Evolutionary conservation across 1,284 basidiomycete species (phyloP).

Genomic region (Austroboletus novae-zelandiae): DNA sequence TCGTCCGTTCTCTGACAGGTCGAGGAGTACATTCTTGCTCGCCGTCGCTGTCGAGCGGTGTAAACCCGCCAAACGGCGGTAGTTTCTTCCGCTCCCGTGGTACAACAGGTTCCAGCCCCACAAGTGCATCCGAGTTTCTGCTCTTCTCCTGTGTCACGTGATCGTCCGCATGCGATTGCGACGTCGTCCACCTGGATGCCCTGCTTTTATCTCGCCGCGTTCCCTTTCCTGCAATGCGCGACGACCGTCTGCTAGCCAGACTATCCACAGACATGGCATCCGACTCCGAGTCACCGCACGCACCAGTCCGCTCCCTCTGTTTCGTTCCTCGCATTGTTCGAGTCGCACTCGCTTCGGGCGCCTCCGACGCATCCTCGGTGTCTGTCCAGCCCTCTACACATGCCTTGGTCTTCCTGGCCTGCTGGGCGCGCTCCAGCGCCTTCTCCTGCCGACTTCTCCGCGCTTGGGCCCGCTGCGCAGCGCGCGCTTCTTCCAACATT

Average conservation of each 20-base stretch:
- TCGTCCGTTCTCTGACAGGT: conserved; percentile 10
- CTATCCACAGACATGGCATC: conserved; percentile 32
- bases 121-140: background rate
- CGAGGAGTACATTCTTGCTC: conserved; percentile 27
- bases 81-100: conserved; percentile 2
- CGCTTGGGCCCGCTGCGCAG: conserved; percentile 24
- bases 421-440: conserved; percentile 18
- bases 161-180: conserved; percentile 2
- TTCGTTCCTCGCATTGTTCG: conserved; percentile 1
- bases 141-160: conserved; percentile 1
- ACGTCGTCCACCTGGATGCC: background rate
- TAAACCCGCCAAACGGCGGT: background rate
- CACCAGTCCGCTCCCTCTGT: background rate
- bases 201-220: background rate
- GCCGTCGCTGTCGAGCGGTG: conserved; percentile 3
- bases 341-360: conserved; percentile 9
- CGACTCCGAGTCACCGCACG: conserved; percentile 15
- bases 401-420: conserved; percentile 14
- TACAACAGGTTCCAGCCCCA: background rate
- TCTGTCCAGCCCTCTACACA: background rate
- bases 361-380: conserved; percentile 1
- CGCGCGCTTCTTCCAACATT: conserved; percentile 31
- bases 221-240: conserved; percentile 5
- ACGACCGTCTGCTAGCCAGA: conserved; percentile 7
- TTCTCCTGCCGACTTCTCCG: conserved; percentile 27